These are phyloP conservation scores for Colletotrichum neosansevieriae DNA, from an alignment of 2,329 filamentous ascomycete genomes.

Conservation along the genomic window DNA sequence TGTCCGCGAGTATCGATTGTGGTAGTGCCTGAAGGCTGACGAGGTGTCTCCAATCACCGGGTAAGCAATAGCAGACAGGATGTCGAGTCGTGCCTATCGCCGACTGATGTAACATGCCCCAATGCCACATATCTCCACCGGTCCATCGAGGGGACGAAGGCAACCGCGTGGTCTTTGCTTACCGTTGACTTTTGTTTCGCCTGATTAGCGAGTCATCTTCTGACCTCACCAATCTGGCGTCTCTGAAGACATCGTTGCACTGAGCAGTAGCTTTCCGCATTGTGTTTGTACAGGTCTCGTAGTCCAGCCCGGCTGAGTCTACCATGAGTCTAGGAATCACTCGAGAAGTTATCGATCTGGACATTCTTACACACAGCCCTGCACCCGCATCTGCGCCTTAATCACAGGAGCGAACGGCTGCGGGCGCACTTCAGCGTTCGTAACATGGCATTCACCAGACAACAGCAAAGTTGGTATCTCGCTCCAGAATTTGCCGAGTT, in stretches of 20 bases:
- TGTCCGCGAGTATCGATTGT: not conserved
- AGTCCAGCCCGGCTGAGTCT: not conserved
- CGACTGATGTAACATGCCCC: slow-evolving; percentile 5
- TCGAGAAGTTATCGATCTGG: not conserved
- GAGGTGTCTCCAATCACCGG: not conserved
- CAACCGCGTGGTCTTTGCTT: slow-evolving; percentile 12
- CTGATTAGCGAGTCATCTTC: slow-evolving; percentile 22
- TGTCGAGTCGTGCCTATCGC: slow-evolving; percentile 7
- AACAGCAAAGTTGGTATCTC: slow-evolving; percentile 1
- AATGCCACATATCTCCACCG: not conserved
- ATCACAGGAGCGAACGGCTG: too few relatives aligned
- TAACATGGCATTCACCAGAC: not conserved
- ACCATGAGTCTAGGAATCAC: not conserved
- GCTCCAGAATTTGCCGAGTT: not conserved
- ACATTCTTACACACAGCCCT: not conserved
- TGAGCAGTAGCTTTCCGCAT: not conserved
- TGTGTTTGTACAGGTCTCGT: too few relatives aligned
- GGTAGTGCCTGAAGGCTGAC: too few relatives aligned
- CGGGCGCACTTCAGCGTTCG: too few relatives aligned
- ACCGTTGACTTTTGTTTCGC: slow-evolving; percentile 17
- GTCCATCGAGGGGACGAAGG: not conserved
- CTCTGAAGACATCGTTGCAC: not conserved
- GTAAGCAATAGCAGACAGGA: not conserved
- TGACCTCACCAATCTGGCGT: not conserved
- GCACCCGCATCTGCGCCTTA: too few relatives aligned